These are phyloP conservation scores for Anastatica hierochuntica DNA, from an alignment of 345 rosid species.

Conservation along the genomic window DNA sequence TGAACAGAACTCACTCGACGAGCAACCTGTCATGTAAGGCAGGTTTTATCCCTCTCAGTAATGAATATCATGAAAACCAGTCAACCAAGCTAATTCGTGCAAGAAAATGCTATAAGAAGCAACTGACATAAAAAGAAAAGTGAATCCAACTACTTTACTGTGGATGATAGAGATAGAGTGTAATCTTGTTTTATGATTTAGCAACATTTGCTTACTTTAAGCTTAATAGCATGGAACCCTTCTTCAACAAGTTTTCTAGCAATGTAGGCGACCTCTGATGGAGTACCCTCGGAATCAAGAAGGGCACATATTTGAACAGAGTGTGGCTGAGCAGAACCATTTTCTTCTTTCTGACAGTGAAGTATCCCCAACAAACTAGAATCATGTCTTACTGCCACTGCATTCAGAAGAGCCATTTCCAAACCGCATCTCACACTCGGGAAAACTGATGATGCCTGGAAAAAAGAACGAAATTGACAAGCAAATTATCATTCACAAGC, in stretches of 20 bases:
- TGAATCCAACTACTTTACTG: conserved; percentile 6
- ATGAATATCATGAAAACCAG: conserved; percentile 14
- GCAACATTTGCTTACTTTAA: conserved; percentile 48
- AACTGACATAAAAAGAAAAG: neutral
- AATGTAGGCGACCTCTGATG: conserved; percentile 56
- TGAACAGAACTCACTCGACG: conserved; percentile 54
- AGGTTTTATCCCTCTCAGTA: conserved; percentile 15
- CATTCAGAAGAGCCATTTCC: conserved; percentile 89
- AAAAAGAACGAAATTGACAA: conserved; percentile 7
- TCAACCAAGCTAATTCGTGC: neutral
- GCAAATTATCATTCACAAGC: neutral
- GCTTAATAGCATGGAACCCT: conserved; percentile 78
- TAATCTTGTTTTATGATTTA: neutral
- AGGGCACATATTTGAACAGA: conserved; percentile 73
- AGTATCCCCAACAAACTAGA: conserved; percentile 45
- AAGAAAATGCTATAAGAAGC: conserved; percentile 5
- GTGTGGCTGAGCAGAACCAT: conserved; percentile 31
- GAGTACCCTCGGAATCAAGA: conserved; percentile 65
- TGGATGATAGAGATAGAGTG: conserved; percentile 12
- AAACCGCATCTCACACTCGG: conserved; percentile 93
- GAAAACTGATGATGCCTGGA: conserved; percentile 62
- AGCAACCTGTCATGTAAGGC: conserved; percentile 56
- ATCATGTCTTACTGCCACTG: conserved; percentile 49
- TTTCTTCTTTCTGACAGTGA: conserved; percentile 27
- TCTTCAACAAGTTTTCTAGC: conserved; percentile 62